These are phyloP conservation scores for Taphrina populina DNA, from an alignment of 1,139 yeast genomes.

Conservation along the genomic window DNA sequence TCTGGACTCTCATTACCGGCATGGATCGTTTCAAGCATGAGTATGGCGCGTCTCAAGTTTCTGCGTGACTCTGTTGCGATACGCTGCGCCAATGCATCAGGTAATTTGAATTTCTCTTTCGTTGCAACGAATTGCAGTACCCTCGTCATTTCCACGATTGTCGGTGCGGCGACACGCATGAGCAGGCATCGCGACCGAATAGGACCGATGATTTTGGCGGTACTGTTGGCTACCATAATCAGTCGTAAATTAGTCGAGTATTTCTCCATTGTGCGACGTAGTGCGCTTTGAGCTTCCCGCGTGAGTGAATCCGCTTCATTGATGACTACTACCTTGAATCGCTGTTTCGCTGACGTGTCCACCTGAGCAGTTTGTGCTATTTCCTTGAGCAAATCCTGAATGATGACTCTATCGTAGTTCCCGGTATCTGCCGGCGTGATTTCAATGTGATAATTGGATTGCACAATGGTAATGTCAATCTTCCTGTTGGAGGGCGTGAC, in stretches of 20 bases:
- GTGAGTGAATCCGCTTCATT: conserved; percentile 92
- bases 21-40: conserved; percentile 79
- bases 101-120: conserved; percentile 56
- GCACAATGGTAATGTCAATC: conserved; percentile 84
- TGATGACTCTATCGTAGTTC: conserved; percentile 87
- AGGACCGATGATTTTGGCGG: conserved; percentile 89
- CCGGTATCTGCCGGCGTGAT: conserved; percentile 98
- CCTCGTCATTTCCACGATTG: conserved; percentile 54
- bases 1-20: conserved; percentile 54
- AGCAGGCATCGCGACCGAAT: conserved; percentile 88
- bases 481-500: conserved; percentile 69
- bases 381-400: conserved; percentile 88
- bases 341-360: conserved; percentile 67
- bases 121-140: conserved; percentile 59
- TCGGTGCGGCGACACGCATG: conserved; percentile 83
- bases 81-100: conserved; percentile 50
- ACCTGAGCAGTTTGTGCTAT: conserved; percentile 94
- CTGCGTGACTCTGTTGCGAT: conserved; percentile 62
- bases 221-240: conserved; percentile 80
- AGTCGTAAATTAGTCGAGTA: conserved; percentile 84
- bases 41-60: conserved; percentile 72
- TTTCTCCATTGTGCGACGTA: conserved; percentile 97
- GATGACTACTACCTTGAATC: conserved; percentile 77
- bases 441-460: conserved; percentile 86
- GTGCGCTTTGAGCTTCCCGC: conserved; percentile 96